A percentile compares a stretch with the other conserved stretches of the same genome.
Conservation (phyloP, 169 alveolate species). For the Eimeria tenella region DNA sequence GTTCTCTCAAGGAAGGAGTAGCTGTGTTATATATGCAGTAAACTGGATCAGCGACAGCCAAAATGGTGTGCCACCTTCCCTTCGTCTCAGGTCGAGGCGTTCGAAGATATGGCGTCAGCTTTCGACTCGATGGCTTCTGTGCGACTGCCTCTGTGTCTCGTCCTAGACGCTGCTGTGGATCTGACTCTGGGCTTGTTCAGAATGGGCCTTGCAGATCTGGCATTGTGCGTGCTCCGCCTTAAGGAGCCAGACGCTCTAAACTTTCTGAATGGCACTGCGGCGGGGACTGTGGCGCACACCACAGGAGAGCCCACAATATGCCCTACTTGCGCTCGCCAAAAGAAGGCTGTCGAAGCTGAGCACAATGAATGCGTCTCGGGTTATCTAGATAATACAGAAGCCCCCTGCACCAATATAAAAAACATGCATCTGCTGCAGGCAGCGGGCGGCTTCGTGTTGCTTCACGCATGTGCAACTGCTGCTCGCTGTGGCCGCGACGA, state of each 20-base stretch:
- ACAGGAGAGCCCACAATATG: neutral
- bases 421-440: constrained; percentile 48
- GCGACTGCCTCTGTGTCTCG: constrained; percentile 20
- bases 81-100: constrained; percentile 44
- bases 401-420: neutral
- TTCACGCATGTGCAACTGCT: constrained; percentile 53
- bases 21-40: too few species aligned
- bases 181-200: constrained; percentile 25
- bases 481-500: neutral
- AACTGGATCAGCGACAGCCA: neutral
- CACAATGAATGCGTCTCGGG: neutral
- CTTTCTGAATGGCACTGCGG: neutral
- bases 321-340: constrained; percentile 37
- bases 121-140: constrained; percentile 41
- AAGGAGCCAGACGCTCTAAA: constrained; percentile 36
- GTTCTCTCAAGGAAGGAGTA: neutral
- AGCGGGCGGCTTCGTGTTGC: constrained; percentile 10
- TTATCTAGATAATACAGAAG: neutral
- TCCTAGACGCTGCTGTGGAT: constrained; percentile 34
- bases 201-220: constrained; percentile 53
- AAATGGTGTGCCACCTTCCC: neutral
- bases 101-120: constrained; percentile 17
- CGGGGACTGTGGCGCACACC: neutral
- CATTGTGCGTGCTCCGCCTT: neutral
- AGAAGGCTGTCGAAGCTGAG: constrained; percentile 25